phyloP scores from a whole-genome alignment of 2,329 filamentous ascomycete genomes.

The Ophiostoma montium region DNA sequence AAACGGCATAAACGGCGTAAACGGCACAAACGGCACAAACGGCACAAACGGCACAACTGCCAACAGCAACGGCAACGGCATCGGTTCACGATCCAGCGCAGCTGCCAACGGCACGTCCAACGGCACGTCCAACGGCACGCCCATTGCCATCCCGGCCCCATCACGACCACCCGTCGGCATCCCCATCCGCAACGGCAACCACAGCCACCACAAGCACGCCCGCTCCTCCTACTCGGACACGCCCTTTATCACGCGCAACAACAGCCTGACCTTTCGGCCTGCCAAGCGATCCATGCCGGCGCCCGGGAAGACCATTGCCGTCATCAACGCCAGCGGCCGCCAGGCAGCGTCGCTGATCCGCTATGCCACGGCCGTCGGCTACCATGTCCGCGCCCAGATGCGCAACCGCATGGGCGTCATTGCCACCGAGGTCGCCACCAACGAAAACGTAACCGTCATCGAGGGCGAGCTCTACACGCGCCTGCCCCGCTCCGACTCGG shows the following conservation, averaged over 20 bases:
- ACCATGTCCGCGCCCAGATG: constrained; percentile 83
- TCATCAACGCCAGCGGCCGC: constrained; percentile 90
- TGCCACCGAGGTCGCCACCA: constrained; percentile 64
- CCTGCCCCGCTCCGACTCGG: constrained; percentile 34
- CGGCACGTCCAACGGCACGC: background rate
- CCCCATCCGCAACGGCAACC: constrained; percentile 13
- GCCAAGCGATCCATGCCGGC: constrained; percentile 44
- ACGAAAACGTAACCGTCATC: constrained; percentile 60
- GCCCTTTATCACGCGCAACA: constrained; percentile 40
- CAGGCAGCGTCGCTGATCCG: constrained; percentile 93
- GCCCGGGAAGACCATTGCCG: constrained; percentile 69
- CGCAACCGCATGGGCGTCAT: constrained; percentile 77
- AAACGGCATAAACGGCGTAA: background rate
- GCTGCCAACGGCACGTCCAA: background rate
- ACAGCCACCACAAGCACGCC: constrained; percentile 42
- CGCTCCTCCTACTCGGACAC: constrained; percentile 49
- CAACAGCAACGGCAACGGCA: background rate
- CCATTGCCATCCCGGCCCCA: background rate
- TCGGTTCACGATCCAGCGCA: background rate
- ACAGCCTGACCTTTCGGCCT: constrained; percentile 46
- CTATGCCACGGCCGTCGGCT: constrained; percentile 85
- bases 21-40: background rate
- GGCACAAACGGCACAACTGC: background rate
- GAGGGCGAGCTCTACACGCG: constrained; percentile 50
- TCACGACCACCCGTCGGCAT: constrained; percentile 5